Evolutionary conservation across 169 alveolate species (phyloP).

Genomic region (Cryptosporidium muris): DNA sequence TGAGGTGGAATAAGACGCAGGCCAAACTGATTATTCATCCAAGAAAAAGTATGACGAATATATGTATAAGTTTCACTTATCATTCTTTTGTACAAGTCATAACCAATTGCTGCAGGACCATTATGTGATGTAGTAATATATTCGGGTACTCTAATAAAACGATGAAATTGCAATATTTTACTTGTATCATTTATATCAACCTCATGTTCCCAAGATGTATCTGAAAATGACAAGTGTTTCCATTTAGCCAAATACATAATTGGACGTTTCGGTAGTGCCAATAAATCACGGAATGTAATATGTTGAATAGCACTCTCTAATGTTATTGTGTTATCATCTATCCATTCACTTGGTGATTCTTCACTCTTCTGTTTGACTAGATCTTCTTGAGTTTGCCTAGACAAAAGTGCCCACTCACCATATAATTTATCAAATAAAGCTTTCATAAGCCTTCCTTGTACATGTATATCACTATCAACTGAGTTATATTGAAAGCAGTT

Average conservation of each 20-base stretch:
- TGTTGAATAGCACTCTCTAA: conserved; percentile 66
- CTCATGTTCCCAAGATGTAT: conserved; percentile 68
- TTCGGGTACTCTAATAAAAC: conserved; percentile 61
- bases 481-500: conserved; percentile 70
- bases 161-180: conserved; percentile 62
- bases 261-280: conserved; percentile 54
- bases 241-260: conserved; percentile 68
- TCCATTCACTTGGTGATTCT: conserved; percentile 63
- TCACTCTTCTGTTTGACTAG: conserved; percentile 68
- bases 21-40: conserved; percentile 70
- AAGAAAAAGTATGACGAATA: conserved; percentile 65
- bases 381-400: conserved; percentile 73
- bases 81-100: conserved; percentile 60
- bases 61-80: conserved; percentile 62
- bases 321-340: conserved; percentile 58
- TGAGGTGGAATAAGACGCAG: conserved; percentile 59
- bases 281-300: conserved; percentile 48
- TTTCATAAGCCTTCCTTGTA: conserved; percentile 64
- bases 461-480: conserved; percentile 69
- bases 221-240: conserved; percentile 65
- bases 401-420: conserved; percentile 72
- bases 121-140: conserved; percentile 63
- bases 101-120: conserved; percentile 65
- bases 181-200: conserved; percentile 58
- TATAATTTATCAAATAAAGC: conserved; percentile 72